Conservation (phyloP, 2,329 filamentous ascomycete species). For the Paecilomyces sp. region DNA sequence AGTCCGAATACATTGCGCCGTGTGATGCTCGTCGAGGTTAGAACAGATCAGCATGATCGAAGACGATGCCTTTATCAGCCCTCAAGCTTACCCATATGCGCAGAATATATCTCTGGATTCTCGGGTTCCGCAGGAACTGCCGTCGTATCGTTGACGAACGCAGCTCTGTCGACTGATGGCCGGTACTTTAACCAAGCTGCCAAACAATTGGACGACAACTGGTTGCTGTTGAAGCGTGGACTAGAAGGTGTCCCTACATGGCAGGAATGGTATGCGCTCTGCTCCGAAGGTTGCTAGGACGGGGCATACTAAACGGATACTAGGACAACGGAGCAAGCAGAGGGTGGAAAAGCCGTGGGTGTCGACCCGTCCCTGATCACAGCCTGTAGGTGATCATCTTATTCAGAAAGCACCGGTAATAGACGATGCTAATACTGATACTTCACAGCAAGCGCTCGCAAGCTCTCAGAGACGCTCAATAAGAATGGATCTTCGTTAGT, state of each 20-base stretch:
- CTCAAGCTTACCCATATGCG: conserved; percentile 2
- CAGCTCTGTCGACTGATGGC: conserved; percentile 87
- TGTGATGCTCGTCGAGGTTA: conserved; percentile 78
- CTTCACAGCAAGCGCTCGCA: conserved; percentile 54
- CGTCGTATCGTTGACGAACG: conserved; percentile 77
- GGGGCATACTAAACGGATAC: conserved; percentile 6
- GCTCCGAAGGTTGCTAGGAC: neutral
- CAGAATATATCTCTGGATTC: conserved; percentile 85
- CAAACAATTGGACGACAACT: conserved; percentile 86
- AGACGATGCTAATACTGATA: conserved; percentile 4
- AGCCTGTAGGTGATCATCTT: conserved; percentile 39
- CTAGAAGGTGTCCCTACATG: conserved; percentile 91
- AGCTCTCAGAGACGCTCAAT: conserved; percentile 79
- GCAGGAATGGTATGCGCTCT: conserved; percentile 72
- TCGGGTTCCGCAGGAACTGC: conserved; percentile 91
- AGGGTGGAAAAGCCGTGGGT: conserved; percentile 78
- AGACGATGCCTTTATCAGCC: conserved; percentile 1
- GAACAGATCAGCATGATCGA: conserved; percentile 7
- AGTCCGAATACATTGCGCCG: conserved; percentile 96
- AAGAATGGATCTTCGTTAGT: conserved; percentile 71
- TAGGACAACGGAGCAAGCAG: conserved; percentile 70
- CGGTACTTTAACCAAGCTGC: conserved; percentile 96
- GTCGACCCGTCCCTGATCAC: conserved; percentile 87
- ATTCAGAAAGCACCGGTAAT: conserved; percentile 1
- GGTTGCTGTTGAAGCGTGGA: conserved; percentile 86